phyloP scores from a whole-genome alignment of 208 protist species.

The Eutreptiella sp. region DNA sequence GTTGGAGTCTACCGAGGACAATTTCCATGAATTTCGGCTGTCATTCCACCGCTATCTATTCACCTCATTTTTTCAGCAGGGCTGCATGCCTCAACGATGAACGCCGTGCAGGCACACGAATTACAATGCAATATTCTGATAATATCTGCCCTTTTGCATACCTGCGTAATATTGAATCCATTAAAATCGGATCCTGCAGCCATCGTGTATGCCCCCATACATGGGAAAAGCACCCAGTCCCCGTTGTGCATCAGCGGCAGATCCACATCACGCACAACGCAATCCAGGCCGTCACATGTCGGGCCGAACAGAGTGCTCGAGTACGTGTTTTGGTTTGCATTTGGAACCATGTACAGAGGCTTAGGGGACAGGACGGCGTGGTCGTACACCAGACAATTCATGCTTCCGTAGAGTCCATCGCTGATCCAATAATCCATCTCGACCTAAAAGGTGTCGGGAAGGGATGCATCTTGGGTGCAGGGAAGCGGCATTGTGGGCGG shows the following conservation, averaged over 20 bases:
- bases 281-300: constrained; percentile 72
- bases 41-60: too few species aligned
- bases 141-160: too few species aligned
- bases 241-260: constrained; percentile 65
- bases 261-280: constrained; percentile 52
- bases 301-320: constrained; percentile 67
- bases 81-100: too few species aligned
- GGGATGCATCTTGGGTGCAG: constrained; percentile 27
- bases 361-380: constrained; percentile 37
- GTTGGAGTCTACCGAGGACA: too few species aligned
- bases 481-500: neutral
- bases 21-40: too few species aligned
- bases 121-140: too few species aligned
- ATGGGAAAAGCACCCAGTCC: constrained; percentile 62
- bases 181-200: constrained; percentile 67
- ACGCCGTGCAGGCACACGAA: too few species aligned
- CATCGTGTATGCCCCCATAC: constrained; percentile 77
- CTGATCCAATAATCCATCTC: constrained; percentile 71
- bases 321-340: constrained; percentile 15
- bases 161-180: constrained; percentile 59
- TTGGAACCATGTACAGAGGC: constrained; percentile 33
- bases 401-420: constrained; percentile 70
- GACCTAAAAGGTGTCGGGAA: neutral
- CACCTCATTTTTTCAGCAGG: too few species aligned
- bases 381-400: constrained; percentile 75